Evolutionary conservation across 106 monocot species (phyloP), one percentile per base, ranked within the genome.

Genomic region (Allium cepa): DNA sequence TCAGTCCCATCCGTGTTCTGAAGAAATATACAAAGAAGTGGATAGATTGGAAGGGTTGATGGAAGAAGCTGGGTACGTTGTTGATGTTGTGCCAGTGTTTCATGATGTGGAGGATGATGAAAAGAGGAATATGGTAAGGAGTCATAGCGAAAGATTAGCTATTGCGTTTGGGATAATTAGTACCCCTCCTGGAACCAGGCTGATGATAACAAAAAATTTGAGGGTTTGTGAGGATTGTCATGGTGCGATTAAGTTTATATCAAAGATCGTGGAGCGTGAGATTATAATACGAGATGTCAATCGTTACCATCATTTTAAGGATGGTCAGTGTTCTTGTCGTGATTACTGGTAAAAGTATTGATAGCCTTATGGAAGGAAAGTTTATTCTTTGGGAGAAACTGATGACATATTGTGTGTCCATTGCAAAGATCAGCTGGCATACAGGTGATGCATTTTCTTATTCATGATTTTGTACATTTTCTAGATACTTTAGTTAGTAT

Each of bases 121-220:
- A 76, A 92, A 87, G 87, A 78, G 60, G 65, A 77, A 81, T 71
- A 87, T 84, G 86, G 79, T 91, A 15, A 76, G 87, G 46, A 68
- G 78, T 59, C 92, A 93, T 57, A 93, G 92, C 49, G 89, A 94
- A 79, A 83, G 90, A 79, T 67, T 94, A 73, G 93, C 93, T 11
- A 73, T 94, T 47, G 86, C 89, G 3, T 90, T 89, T 47, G 88
- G 88, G 51, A 53, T 93, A 15, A 85, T 88, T 52, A 88, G 80
- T 47, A 88, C 92, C 10, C 80, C 88, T 3, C 88, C 92, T 5
- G 86, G 83, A 9, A 89, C 83, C 8, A 78, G 28, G 65, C 83
- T 93, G 51, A 61, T 87, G 49, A 65, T 92, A 49, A 87, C 75
- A n/a, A 92, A 89, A 75, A 94, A 94, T 59, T 78, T 94, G 4